Base-by-base conservation (phyloP, 129 eudicot genomes). In the Solidago caesia region DNA sequence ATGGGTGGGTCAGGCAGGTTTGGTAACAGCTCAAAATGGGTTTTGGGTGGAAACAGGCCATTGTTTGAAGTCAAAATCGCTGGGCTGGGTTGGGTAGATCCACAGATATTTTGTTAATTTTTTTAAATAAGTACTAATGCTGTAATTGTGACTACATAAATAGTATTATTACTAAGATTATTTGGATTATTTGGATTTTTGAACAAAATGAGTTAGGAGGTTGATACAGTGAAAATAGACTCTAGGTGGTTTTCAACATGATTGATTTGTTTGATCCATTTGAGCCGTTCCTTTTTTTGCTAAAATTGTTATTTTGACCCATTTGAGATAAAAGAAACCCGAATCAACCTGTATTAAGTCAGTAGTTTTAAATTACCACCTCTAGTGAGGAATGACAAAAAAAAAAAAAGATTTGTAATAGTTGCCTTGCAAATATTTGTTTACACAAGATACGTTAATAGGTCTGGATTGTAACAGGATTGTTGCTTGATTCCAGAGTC, bases 401-500 rank as follows among this genome's bases (percentile, higher is more conserved):
- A 33, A 47, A 77, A 33, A 10, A 44, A 29, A 10, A 44, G 44
- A 48, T 73, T 72, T 74, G 63, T 67, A 39, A 44, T 21, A 9
- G 10, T 53, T 44, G 12, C 52, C 65, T 57, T 65, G 41, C 73
- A 49, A 64, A 52, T 4, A n/a, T 55, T 0, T 27, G 13, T 52
- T 61, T 69, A 44, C 5, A 45, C 62, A 75, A 67, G 78, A 56
- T 76, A 72, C 77, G 55, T 72, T 83, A 45, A 85, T 75, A 49
- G 47, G 75, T 73, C 27, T 66, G 61, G 39, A 77, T 79, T 86
- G 79, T 77, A 57, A 80, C 96, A 91, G 97, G 97, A 91, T 75
- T 91, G 97, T 82, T 91, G 97, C 89, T 88, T 91, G 80, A 91
- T 91, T 79, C 97, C 97, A 73, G 97, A 91, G 76, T 86, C 97